These are phyloP conservation scores for Suillus discolor DNA, from an alignment of 768 basidiomycete species.

Conservation along the genomic window DNA sequence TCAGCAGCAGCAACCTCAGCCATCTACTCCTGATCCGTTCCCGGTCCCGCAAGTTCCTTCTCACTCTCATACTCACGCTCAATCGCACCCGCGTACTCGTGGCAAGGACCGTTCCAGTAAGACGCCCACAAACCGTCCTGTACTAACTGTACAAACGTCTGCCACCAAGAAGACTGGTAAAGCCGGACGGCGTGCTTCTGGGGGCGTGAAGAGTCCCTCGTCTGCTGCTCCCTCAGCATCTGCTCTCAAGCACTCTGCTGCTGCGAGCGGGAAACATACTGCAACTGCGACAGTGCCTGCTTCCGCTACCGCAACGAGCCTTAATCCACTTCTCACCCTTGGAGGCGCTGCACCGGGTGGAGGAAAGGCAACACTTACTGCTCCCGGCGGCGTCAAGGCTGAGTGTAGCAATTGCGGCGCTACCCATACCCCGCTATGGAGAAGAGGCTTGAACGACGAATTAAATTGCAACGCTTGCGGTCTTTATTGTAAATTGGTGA, in stretches of 20 bases:
- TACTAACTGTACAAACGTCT: slow-evolving; percentile 64
- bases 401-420: slow-evolving; percentile 90
- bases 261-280: not conserved
- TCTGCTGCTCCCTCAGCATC: not conserved
- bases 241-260: not conserved
- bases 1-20: slow-evolving; percentile 17
- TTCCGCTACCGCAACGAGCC: slow-evolving; percentile 63
- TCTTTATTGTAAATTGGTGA: slow-evolving; percentile 81
- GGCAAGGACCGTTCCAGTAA: slow-evolving; percentile 20
- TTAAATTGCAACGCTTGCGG: slow-evolving; percentile 90
- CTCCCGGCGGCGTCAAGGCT: slow-evolving; percentile 67
- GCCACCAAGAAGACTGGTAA: slow-evolving; percentile 12
- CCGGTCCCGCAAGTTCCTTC: slow-evolving; percentile 36
- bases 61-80: slow-evolving; percentile 48
- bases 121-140: slow-evolving; percentile 51
- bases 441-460: slow-evolving; percentile 85
- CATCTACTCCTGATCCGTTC: not conserved
- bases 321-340: slow-evolving; percentile 44
- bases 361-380: slow-evolving; percentile 25
- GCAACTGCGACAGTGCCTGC: slow-evolving; percentile 44
- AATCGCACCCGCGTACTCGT: slow-evolving; percentile 55
- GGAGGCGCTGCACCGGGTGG: slow-evolving; percentile 21
- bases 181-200: not conserved
- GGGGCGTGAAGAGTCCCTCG: not conserved
- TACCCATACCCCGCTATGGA: slow-evolving; percentile 87